A percentile compares a stretch with the other conserved stretches of the same genome.
Conservation (phyloP, 768 basidiomycete genomes). For the Rhizopogon vinicolor region DNA sequence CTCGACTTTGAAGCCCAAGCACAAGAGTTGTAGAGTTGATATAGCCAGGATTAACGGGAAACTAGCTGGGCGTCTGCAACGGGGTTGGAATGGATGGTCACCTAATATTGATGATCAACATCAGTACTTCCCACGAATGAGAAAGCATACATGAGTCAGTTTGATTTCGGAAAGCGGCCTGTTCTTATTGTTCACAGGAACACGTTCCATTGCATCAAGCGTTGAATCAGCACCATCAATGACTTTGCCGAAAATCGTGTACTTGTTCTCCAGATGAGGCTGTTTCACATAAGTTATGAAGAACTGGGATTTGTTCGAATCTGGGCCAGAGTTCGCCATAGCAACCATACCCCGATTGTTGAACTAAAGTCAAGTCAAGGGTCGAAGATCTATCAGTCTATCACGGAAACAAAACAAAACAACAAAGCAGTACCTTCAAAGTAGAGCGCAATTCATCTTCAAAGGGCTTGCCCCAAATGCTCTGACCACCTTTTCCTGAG, state of each 20-base stretch:
- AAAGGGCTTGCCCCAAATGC: constrained; percentile 93
- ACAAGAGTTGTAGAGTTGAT: neutral
- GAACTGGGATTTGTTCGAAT: constrained; percentile 91
- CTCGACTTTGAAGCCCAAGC: neutral
- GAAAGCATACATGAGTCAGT: constrained; percentile 60
- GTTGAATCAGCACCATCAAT: constrained; percentile 97
- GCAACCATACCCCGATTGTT: constrained; percentile 92
- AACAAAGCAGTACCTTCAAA: constrained; percentile 60
- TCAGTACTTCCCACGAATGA: neutral
- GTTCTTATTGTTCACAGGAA: constrained; percentile 89
- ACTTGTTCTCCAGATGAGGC: constrained; percentile 89
- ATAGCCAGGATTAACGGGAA: constrained; percentile 15
- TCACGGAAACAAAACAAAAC: neutral
- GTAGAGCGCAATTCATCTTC: constrained; percentile 91
- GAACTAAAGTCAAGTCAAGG: constrained; percentile 55
- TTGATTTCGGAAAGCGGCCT: constrained; percentile 84
- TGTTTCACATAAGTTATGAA: constrained; percentile 92
- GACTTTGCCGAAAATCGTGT: constrained; percentile 95
- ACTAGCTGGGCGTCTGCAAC: constrained; percentile 68
- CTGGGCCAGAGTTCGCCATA: constrained; percentile 96
- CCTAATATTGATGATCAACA: constrained; percentile 32
- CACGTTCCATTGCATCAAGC: constrained; percentile 89
- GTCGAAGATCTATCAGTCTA: neutral
- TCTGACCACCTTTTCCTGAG: constrained; percentile 94
- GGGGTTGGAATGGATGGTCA: constrained; percentile 93